phyloP scores from a whole-genome alignment of 2,329 filamentous ascomycete species.

The Apiospora pterosperma region DNA sequence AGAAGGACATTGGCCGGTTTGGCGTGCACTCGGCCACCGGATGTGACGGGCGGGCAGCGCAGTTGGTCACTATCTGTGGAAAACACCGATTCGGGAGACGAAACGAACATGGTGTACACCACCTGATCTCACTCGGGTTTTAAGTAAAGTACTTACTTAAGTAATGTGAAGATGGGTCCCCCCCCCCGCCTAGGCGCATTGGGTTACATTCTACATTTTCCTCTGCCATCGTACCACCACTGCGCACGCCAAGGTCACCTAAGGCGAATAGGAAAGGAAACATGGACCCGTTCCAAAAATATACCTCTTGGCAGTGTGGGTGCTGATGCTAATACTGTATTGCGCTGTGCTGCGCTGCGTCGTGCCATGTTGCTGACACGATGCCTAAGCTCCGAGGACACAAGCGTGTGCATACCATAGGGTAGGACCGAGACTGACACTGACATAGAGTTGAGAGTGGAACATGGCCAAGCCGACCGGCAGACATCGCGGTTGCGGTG shows the following conservation, averaged over 20 bases:
- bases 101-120: background rate
- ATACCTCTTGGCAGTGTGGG: background rate
- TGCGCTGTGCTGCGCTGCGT: background rate
- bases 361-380: background rate
- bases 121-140: too few relatives aligned
- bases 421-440: background rate
- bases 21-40: background rate
- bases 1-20: background rate
- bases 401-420: too few relatives aligned
- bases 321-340: background rate
- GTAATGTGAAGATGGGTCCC: too few relatives aligned
- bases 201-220: too few relatives aligned
- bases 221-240: background rate
- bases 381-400: too few relatives aligned
- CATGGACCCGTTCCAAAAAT: background rate
- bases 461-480: background rate
- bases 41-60: background rate
- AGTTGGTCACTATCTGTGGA: background rate
- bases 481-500: background rate
- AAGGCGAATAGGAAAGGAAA: background rate
- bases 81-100: background rate
- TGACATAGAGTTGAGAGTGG: background rate
- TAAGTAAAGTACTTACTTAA: too few relatives aligned
- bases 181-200: too few relatives aligned
- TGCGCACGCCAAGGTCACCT: background rate